These are phyloP conservation scores for Chalciporus sp. DNA, from an alignment of 1,284 basidiomycete genomes.

Conservation along the genomic window DNA sequence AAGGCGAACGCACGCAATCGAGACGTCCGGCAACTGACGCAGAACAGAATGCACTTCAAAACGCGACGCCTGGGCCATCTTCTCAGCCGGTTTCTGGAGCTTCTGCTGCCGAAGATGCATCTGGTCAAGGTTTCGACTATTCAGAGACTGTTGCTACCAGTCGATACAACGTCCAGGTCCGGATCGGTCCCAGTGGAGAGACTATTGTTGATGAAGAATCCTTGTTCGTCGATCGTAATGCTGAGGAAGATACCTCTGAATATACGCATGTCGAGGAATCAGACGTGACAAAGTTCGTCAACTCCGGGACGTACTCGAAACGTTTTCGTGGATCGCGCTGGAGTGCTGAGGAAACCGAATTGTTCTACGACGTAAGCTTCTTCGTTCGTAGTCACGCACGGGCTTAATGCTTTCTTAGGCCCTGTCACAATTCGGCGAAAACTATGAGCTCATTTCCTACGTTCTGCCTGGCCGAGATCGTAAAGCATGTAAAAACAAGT, in stretches of 20 bases:
- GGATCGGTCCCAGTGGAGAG: conserved; percentile 80
- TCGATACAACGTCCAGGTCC: conserved; percentile 78
- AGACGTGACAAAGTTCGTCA: conserved; percentile 81
- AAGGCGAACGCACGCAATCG: conserved; percentile 29
- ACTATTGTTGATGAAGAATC: conserved; percentile 82
- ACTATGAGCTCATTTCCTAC: conserved; percentile 89
- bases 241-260: conserved; percentile 62
- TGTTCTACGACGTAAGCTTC: conserved; percentile 75
- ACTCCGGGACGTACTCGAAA: conserved; percentile 81
- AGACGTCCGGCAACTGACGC: conserved; percentile 19
- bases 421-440: conserved; percentile 85
- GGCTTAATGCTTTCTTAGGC: conserved; percentile 52
- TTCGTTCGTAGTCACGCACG: conserved; percentile 1
- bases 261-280: conserved; percentile 85
- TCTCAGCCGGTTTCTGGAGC: conserved; percentile 11
- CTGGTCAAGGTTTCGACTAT: conserved; percentile 68
- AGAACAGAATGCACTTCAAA: conserved; percentile 8
- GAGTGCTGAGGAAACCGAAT: conserved; percentile 83
- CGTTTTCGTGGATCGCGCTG: conserved; percentile 78
- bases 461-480: conserved; percentile 85
- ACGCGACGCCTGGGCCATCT: conserved; percentile 7
- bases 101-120: conserved; percentile 37
- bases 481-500: conserved; percentile 89
- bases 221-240: conserved; percentile 69
- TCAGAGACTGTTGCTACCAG: conserved; percentile 61